These are phyloP conservation scores for Cornus florida DNA, from an alignment of 148 eudicot species.

Conservation along the genomic window DNA sequence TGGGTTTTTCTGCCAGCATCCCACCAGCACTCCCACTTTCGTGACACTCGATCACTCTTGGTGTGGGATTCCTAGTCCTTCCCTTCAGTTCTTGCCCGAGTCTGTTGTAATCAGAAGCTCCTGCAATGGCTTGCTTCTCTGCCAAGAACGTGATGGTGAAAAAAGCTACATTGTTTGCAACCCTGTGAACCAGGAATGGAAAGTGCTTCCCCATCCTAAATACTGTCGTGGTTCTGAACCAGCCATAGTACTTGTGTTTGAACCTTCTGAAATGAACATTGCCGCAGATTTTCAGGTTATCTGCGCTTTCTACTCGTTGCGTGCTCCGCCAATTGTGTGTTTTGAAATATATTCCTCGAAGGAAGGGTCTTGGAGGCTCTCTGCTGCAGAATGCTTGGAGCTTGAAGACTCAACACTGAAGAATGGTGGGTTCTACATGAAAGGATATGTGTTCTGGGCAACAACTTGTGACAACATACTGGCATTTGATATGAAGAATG, in stretches of 20 bases:
- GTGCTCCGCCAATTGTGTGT: background rate
- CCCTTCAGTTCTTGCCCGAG: slow-evolving; percentile 14
- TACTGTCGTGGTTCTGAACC: background rate
- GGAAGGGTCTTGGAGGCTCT: slow-evolving; percentile 4
- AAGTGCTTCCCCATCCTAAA: background rate
- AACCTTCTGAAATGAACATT: background rate
- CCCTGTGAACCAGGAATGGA: slow-evolving; percentile 11
- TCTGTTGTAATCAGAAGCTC: slow-evolving; percentile 2
- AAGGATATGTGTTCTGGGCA: slow-evolving; percentile 2
- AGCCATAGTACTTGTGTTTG: background rate
- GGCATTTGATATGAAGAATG: slow-evolving; percentile 20
- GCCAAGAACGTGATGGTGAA: background rate
- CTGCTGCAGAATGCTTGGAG: background rate
- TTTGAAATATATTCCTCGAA: slow-evolving; percentile 7
- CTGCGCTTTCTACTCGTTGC: background rate
- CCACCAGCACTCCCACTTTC: background rate
- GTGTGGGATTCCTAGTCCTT: background rate
- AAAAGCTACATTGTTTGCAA: background rate
- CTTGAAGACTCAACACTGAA: background rate
- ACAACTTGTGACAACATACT: slow-evolving; percentile 5
- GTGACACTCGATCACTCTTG: background rate
- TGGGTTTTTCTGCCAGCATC: slow-evolving; percentile 11
- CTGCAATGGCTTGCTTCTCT: slow-evolving; percentile 14
- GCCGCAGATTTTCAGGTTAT: background rate
- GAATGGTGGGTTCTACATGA: slow-evolving; percentile 16